Evolutionary conservation across 805 yeast genomes (phyloP).

Genomic region (Teunomyces lycoperdinae): DNA sequence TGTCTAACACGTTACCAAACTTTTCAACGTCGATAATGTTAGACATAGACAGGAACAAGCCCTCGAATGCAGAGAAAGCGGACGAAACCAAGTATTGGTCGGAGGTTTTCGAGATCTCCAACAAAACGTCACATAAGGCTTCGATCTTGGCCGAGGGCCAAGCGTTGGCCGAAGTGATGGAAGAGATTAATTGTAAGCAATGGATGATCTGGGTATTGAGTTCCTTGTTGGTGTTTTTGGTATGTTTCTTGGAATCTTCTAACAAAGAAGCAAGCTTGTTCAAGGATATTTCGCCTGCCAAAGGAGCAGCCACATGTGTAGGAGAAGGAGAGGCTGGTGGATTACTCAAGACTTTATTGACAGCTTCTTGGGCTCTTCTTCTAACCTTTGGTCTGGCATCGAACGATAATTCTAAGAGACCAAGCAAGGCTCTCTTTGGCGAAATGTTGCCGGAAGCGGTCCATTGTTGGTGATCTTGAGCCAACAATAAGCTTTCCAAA

Average conservation of each 20-base stretch:
- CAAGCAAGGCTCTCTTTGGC: conserved; percentile 81
- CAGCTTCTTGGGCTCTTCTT: conserved; percentile 89
- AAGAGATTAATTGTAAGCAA: conserved; percentile 67
- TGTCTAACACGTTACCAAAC: conserved; percentile 60
- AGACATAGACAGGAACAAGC: conserved; percentile 66
- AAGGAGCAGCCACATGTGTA: conserved; percentile 72
- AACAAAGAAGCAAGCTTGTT: conserved; percentile 49
- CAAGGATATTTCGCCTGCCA: conserved; percentile 68
- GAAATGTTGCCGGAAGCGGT: conserved; percentile 49
- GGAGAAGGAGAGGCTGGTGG: conserved; percentile 77
- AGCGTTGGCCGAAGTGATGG: conserved; percentile 69
- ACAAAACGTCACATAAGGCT: conserved; percentile 68
- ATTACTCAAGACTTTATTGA: conserved; percentile 57
- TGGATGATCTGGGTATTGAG: conserved; percentile 63
- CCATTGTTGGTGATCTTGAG: conserved; percentile 86
- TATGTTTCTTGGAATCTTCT: conserved; percentile 27
- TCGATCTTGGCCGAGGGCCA: conserved; percentile 79
- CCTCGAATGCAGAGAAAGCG: conserved; percentile 81
- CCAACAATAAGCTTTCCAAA: conserved; percentile 70
- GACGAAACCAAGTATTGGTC: conserved; percentile 84
- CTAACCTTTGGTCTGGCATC: conserved; percentile 95
- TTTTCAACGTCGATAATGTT: conserved; percentile 60
- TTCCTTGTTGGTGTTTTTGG: conserved; percentile 45
- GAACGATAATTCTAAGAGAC: conserved; percentile 70
- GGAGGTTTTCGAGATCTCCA: conserved; percentile 73